Evolutionary conservation across 192 early-diverging fungal genomes (phyloP), one percentile per base, ranked within the genome.

Genomic region (Podila epigama): DNA sequence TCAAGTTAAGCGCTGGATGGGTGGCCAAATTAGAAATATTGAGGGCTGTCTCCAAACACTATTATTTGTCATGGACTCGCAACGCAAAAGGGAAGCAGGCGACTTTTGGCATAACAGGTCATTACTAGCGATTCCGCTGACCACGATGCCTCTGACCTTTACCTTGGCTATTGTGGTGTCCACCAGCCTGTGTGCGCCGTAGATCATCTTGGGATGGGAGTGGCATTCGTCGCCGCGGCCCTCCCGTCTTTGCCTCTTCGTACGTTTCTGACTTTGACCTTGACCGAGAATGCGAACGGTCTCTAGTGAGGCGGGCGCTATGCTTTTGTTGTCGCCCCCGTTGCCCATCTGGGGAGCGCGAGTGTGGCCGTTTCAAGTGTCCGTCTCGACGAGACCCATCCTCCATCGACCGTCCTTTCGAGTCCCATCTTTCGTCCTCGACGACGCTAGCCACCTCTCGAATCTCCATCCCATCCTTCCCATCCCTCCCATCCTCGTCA

Each of bases 181-280:
- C 63, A 28, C 37, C 36, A 9, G 20, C 20, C 61, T 25, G 70
- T 34, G 13, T 63, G 50, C 16, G 29, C 29, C 27, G 63, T 58
- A 11, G 70, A 66, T 56, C 58, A 28, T 35, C 25, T 22, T 48
- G 44, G 20, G 70, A 75, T 13, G 34, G 56, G 9, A 63, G 44
- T 37, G 63, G 51, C 55, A 58, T 71, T 5, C 41, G 63, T 4
- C 52, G 50, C 18, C 50, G 57, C 37, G 59, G 63, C 12, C 57
- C 50, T 44, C 57, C 54, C 12, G 33, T 20, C 37, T 60, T 42
- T 22, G 39, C 4, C 8, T 36, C 35, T 20, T 60, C 58, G 25
- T 37, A 40, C 25, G 28, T 39, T 41, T 35, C 60, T 4, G 68
- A 62, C 12, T 59, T 68, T n/a, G 44, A 58, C 7, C 41, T 59